A percentile compares a stretch with the other conserved stretches of the same genome.
Evolutionary conservation across 2,329 filamentous ascomycete genomes (phyloP).

Genomic region (Biscogniauxia mediterranea): DNA sequence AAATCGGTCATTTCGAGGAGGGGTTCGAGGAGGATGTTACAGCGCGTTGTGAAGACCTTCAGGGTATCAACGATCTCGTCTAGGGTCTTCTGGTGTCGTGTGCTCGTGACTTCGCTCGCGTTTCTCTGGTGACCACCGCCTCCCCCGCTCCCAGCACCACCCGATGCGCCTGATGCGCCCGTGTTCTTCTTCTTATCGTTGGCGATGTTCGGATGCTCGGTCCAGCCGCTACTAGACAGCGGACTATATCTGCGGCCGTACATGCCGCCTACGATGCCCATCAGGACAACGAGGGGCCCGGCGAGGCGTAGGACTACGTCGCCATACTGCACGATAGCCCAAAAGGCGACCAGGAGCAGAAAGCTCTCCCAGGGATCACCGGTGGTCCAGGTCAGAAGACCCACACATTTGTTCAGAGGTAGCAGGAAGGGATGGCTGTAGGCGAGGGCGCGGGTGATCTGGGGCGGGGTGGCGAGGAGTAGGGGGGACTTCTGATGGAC

Average conservation of each 20-base stretch:
- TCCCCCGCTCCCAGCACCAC: constrained; percentile 24
- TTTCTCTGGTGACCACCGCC: constrained; percentile 41
- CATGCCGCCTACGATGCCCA: constrained; percentile 83
- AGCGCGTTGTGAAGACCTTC: constrained; percentile 84
- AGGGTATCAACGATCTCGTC: constrained; percentile 97
- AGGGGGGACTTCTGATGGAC: constrained; percentile 96
- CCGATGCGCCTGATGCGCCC: constrained; percentile 24
- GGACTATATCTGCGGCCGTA: constrained; percentile 88
- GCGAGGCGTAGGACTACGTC: constrained; percentile 77
- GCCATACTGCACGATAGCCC: constrained; percentile 83
- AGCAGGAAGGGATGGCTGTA: constrained; percentile 95
- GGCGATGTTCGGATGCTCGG: constrained; percentile 38
- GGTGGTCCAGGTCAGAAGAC: constrained; percentile 89
- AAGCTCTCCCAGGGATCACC: constrained; percentile 97
- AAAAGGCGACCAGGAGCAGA: constrained; percentile 79
- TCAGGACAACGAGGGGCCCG: constrained; percentile 79
- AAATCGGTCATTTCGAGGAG: constrained; percentile 89
- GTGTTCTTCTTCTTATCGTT: constrained; percentile 35
- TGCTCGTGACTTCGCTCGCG: constrained; percentile 58
- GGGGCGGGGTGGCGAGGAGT: constrained; percentile 87
- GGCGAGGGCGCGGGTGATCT: constrained; percentile 88
- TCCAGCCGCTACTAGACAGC: constrained; percentile 79
- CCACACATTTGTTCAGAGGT: constrained; percentile 80
- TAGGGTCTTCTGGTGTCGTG: constrained; percentile 85
- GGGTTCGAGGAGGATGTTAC: constrained; percentile 88